phyloP scores from a whole-genome alignment of 768 basidiomycete species.

The Phaffia australis region DNA sequence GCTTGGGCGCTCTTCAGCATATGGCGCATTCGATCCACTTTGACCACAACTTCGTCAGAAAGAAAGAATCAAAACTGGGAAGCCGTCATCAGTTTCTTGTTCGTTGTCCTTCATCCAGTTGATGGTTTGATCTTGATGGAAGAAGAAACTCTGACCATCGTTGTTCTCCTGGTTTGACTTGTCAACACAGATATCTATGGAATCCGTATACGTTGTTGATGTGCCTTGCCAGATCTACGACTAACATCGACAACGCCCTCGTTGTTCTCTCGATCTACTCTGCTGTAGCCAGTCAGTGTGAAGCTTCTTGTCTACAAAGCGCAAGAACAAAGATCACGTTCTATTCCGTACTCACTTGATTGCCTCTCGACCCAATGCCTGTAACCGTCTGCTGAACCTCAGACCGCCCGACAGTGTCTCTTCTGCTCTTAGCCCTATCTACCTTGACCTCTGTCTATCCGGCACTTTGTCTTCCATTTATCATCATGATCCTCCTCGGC shows the following conservation, averaged over 20 bases:
- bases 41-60: conserved; percentile 29
- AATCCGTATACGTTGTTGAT: conserved; percentile 82
- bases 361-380: background rate
- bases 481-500: conserved; percentile 54
- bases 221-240: conserved; percentile 68
- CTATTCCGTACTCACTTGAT: background rate
- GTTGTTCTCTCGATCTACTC: conserved; percentile 57
- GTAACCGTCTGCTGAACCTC: background rate
- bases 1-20: conserved; percentile 60
- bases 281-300: conserved; percentile 38
- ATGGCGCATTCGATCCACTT: conserved; percentile 54
- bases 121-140: background rate
- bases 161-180: background rate
- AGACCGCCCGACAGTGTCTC: conserved; percentile 53
- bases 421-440: conserved; percentile 60
- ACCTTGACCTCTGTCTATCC: conserved; percentile 64
- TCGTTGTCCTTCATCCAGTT: conserved; percentile 34
- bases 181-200: conserved; percentile 56
- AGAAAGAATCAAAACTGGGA: conserved; percentile 45
- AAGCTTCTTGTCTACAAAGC: conserved; percentile 31
- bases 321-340: conserved; percentile 43
- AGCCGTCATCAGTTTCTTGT: conserved; percentile 56
- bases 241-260: conserved; percentile 67
- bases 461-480: conserved; percentile 53
- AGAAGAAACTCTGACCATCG: background rate